Base-by-base conservation (phyloP, 2,329 filamentous ascomycete species). In the Uncinocarpus reesii region DNA sequence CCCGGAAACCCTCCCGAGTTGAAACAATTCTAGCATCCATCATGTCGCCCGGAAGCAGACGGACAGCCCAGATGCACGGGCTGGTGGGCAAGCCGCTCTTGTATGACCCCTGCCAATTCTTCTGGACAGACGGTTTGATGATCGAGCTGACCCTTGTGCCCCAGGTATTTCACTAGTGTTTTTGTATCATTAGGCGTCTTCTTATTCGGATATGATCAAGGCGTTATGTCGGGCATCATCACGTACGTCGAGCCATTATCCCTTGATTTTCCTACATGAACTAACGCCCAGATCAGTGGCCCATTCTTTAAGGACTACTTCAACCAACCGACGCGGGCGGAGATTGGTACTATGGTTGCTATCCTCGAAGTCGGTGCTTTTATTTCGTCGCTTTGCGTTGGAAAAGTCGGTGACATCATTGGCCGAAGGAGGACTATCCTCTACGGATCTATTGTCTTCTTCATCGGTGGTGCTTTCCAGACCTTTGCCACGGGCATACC, bases 331-430 rank as follows among this genome's bases (percentile, higher is more conserved):
- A 83, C 86, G 20, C 79, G 79, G 58, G 86, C 88, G 40, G 80
- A 95, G 64, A 82, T 98, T 51, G 92, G 90, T 51, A 96, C 89
- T 23, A 96, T 96, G 83, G 92, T 98, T 50, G 90, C 92, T 56
- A 96, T 98, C 59, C 77, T 98, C 51, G 90, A 95, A 69, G 74
- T 96, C 46, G 92, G 92, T 51, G 92, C 92, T 31, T 84, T 98
- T 53, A 83, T 94, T 59, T 84, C 90, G 16, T 96, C 90, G 1
- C 70, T 98, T 8, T 66, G 83, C 24, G 87, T 96, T 29, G 92
- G 92, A 42, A 81, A 83, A 53, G 79, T 96, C 49, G 92, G 92
- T 56, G 92, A 98, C 64, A 78, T 95, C 49, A 86, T 96, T 53
- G 92, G 92, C 48, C 81, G 92, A 52, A 79, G 88, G 53, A 84